phyloP scores from a whole-genome alignment of 352 stramenopile genomes.

The Phytophthora litchii region DNA sequence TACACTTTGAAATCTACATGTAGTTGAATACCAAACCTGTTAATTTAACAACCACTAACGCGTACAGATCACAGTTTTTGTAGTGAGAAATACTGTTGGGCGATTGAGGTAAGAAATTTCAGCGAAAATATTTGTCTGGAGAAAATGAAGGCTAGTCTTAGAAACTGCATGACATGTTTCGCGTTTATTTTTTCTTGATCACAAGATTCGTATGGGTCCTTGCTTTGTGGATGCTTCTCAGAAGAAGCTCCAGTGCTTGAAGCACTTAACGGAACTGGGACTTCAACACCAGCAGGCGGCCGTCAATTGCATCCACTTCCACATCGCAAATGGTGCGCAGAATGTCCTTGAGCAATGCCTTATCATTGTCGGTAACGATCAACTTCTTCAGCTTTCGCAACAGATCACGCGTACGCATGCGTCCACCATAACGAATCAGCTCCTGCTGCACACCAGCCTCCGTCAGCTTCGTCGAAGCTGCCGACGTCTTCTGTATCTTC shows the following conservation, averaged over 20 bases:
- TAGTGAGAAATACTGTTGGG: too few species aligned
- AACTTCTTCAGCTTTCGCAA: slow-evolving; percentile 84
- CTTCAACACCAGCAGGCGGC: slow-evolving; percentile 82
- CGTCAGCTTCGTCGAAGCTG: slow-evolving; percentile 67
- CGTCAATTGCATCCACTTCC: slow-evolving; percentile 86
- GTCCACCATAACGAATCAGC: slow-evolving; percentile 80
- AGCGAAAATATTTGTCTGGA: background rate
- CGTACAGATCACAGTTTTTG: too few species aligned
- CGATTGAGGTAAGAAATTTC: too few species aligned
- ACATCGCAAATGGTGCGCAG: slow-evolving; percentile 88
- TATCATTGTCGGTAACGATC: slow-evolving; percentile 81
- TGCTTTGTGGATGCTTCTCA: background rate
- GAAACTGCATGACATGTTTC: background rate
- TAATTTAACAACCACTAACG: too few species aligned
- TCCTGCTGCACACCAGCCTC: slow-evolving; percentile 86
- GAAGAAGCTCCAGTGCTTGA: background rate
- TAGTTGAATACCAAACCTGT: too few species aligned
- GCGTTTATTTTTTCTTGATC: slow-evolving; percentile 2
- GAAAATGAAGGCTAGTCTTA: background rate
- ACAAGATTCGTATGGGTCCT: background rate
- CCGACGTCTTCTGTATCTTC: slow-evolving; percentile 45
- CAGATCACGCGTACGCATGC: slow-evolving; percentile 81
- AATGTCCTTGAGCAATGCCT: slow-evolving; percentile 86
- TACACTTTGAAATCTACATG: too few species aligned
- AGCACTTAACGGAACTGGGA: slow-evolving; percentile 81